Evolutionary conservation across 225 moss, liverwort and hornwort genomes (phyloP), one percentile per base, ranked within the genome.

Genomic region (Thuidium tamariscinum): DNA sequence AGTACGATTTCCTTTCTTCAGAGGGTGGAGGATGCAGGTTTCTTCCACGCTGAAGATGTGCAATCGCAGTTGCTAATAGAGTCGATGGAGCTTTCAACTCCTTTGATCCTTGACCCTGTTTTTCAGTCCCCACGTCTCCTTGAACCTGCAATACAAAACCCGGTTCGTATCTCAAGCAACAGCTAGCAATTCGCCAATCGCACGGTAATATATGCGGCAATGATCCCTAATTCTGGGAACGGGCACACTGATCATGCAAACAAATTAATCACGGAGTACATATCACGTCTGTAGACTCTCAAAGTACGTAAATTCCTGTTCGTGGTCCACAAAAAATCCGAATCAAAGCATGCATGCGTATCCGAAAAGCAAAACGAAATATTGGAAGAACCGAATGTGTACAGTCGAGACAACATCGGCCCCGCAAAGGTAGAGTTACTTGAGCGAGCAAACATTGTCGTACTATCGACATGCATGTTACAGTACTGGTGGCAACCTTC

Each of bases 81-180:
- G n/a, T n/a, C n/a, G n/a, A n/a, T 3, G 2, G 10, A 34, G 11
- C 15, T 34, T 1, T n/a, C 67, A 13, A 9, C 7, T 6, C 1
- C 54, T 17, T 4, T 20, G 49, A 18, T 37, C 4, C 16, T 34
- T 69, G 41, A 15, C 30, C 4, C 4, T 29, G 39, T 2, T 41
- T 36, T 30, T 30, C 37, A 14, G 30, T 54, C 41, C 4, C 41
- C 32, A 4, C 14, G 5, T 37, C 37, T 82, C 39, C 13, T 13
- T 54, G 4, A 13, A 6, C 54, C 82, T 82, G 69, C 41, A 30
- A 15, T 20, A 32, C 56, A 69, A 18, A 14, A 22, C 3, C 21
- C 54, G 8, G 19, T 67, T 67, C 19, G 29, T 37, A 19, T 29
- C 8, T 64, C 64, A 65, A 65, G 34, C 36, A 2, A 64, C 49